Evolutionary conservation across 805 yeast species (phyloP).

Genomic region (Candida silvicultrix): DNA sequence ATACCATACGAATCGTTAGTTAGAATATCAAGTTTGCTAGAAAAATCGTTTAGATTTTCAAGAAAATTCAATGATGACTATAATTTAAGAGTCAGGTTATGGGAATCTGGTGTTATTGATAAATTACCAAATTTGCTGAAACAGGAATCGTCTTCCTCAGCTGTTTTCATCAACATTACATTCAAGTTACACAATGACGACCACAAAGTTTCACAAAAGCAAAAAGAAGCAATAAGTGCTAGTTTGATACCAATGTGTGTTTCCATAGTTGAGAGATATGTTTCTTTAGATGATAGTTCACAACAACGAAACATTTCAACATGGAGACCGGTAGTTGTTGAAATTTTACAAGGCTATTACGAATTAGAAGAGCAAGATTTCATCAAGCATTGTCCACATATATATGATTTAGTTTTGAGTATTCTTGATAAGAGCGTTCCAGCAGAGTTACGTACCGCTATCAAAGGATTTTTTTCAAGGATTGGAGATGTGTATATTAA

Average conservation of each 20-base stretch:
- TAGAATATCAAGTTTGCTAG: slow-evolving; percentile 52
- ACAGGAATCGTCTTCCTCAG: slow-evolving; percentile 88
- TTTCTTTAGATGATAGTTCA: slow-evolving; percentile 60
- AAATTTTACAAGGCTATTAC: slow-evolving; percentile 75
- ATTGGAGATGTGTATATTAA: slow-evolving; percentile 44
- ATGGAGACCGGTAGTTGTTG: slow-evolving; percentile 91
- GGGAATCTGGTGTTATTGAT: slow-evolving; percentile 90
- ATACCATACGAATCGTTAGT: slow-evolving; percentile 65
- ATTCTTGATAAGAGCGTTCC: slow-evolving; percentile 58
- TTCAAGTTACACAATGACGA: slow-evolving; percentile 73
- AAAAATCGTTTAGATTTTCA: slow-evolving; percentile 74
- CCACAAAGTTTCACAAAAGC: slow-evolving; percentile 39
- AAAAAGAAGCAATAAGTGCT: slow-evolving; percentile 44
- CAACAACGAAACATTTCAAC: slow-evolving; percentile 78
- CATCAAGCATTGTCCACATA: slow-evolving; percentile 44
- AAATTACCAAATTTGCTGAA: slow-evolving; percentile 85
- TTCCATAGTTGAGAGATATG: slow-evolving; percentile 62
- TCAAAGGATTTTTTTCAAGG: slow-evolving; percentile 51
- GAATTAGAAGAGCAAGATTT: slow-evolving; percentile 75
- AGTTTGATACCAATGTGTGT: slow-evolving; percentile 64
- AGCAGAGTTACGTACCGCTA: slow-evolving; percentile 53
- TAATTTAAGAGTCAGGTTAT: slow-evolving; percentile 78
- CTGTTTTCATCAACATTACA: slow-evolving; percentile 75
- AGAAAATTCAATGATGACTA: slow-evolving; percentile 83
- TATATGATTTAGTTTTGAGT: slow-evolving; percentile 53